Percentiles rank a stretch among this genome's conserved stretches.
phyloP scores from a whole-genome alignment of 2,329 filamentous ascomycete genomes.

The Penicillium sp. region DNA sequence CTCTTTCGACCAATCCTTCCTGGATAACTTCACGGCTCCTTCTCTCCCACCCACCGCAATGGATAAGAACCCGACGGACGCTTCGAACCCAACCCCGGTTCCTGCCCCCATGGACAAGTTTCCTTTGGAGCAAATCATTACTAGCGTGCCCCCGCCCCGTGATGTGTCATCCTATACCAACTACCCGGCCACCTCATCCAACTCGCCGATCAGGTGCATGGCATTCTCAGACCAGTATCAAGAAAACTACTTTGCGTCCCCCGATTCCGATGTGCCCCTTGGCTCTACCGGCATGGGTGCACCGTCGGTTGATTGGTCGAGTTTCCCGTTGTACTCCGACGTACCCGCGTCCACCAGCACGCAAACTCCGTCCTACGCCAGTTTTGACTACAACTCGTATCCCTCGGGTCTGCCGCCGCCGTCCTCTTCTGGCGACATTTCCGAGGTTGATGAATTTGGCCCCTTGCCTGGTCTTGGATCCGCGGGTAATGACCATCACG shows the following conservation, averaged over 20 bases:
- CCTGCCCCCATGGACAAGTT: conserved; percentile 28
- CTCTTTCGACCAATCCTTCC: conserved; percentile 33
- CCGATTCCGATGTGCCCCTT: conserved; percentile 42
- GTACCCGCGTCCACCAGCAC: conserved; percentile 40
- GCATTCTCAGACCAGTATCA: conserved; percentile 39
- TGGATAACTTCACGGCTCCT: conserved; percentile 27
- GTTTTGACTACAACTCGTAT: conserved; percentile 45
- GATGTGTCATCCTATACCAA: conserved; percentile 39
- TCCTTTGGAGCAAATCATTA: conserved; percentile 33
- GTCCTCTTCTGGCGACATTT: conserved; percentile 50
- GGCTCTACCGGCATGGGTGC: conserved; percentile 40
- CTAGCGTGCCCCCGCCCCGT: conserved; percentile 36
- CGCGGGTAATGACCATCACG: conserved; percentile 33
- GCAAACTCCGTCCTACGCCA: conserved; percentile 47
- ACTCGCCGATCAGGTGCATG: conserved; percentile 34
- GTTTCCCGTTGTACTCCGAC: conserved; percentile 44
- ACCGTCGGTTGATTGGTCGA: conserved; percentile 50
- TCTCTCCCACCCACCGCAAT: conserved; percentile 18
- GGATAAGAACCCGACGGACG: conserved; percentile 23
- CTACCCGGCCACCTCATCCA: conserved; percentile 33
- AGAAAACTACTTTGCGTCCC: conserved; percentile 44
- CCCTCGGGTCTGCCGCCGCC: conserved; percentile 40
- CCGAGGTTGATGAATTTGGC: conserved; percentile 47
- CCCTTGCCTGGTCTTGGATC: conserved; percentile 31
- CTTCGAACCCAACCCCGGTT: conserved; percentile 25